These are phyloP conservation scores for Fulvia fulva DNA, from an alignment of 2,329 filamentous ascomycete species.

Conservation along the genomic window DNA sequence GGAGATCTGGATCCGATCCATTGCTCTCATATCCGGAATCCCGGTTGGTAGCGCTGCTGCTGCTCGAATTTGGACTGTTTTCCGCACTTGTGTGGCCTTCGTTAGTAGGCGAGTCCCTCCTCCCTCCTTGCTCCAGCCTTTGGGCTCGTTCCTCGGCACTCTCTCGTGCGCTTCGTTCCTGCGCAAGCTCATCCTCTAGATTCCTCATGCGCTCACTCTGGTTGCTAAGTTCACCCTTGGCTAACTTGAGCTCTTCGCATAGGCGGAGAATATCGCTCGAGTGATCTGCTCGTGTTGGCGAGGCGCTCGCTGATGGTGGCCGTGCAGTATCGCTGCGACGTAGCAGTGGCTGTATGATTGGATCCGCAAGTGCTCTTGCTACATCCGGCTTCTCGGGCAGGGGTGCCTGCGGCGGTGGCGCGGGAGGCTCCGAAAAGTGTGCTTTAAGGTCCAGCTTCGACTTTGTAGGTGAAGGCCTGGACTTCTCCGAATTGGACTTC, in stretches of 20 bases:
- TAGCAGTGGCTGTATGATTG: conserved; percentile 56
- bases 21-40: background rate
- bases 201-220: conserved; percentile 76
- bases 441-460: conserved; percentile 71
- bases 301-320: conserved; percentile 52
- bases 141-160: conserved; percentile 78
- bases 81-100: conserved; percentile 15
- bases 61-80: conserved; percentile 12
- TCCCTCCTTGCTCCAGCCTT: conserved; percentile 60
- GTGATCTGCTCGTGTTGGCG: conserved; percentile 56
- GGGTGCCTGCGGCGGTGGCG: conserved; percentile 87
- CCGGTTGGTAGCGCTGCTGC: background rate
- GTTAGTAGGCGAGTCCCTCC: conserved; percentile 31
- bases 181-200: conserved; percentile 71
- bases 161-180: conserved; percentile 77
- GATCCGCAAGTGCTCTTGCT: conserved; percentile 44
- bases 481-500: conserved; percentile 45
- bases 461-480: conserved; percentile 49
- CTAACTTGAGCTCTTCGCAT: conserved; percentile 76
- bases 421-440: conserved; percentile 87
- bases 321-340: conserved; percentile 74
- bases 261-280: conserved; percentile 76
- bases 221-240: conserved; percentile 82
- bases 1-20: conserved; percentile 45
- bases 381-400: conserved; percentile 88